A percentile compares a stretch with the other conserved stretches of the same genome.
phyloP scores from a whole-genome alignment of 257 asterid species.

The Solanum medicagineum region DNA sequence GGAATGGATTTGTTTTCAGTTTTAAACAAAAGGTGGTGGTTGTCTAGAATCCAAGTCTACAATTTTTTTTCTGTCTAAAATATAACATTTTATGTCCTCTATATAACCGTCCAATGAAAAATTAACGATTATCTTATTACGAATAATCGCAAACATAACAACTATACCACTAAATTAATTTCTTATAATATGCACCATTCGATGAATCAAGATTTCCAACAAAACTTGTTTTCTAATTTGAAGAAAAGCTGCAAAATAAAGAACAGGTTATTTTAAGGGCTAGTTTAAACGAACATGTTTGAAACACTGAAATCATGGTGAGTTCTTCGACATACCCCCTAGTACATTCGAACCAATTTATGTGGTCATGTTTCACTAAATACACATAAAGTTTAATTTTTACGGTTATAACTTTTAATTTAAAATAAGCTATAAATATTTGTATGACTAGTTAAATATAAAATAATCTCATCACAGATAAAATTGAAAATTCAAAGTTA shows the following conservation, averaged over 20 bases:
- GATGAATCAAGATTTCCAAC: constrained; percentile 5
- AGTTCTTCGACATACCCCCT: neutral
- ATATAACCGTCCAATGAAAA: constrained; percentile 26
- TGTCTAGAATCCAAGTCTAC: constrained; percentile 15
- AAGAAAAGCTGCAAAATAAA: neutral
- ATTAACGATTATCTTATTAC: constrained; percentile 4
- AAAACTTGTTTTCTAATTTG: neutral
- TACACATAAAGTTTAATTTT: neutral
- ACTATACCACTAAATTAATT: neutral
- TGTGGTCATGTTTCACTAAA: neutral
- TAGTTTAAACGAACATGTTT: neutral
- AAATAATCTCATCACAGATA: neutral
- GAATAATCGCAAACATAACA: neutral
- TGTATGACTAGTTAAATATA: neutral
- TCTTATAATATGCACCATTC: neutral
- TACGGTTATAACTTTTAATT: neutral
- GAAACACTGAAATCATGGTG: neutral
- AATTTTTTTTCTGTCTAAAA: neutral
- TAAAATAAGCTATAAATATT: neutral
- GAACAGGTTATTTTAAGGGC: neutral
- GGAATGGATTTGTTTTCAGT: constrained; percentile 6
- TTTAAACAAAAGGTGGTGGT: constrained; percentile 19
- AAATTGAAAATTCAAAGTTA: neutral
- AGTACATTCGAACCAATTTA: neutral
- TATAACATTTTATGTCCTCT: neutral